Evolutionary conservation across 2,329 filamentous ascomycete species (phyloP).

Genomic region (Clarireedia monteithiana): DNA sequence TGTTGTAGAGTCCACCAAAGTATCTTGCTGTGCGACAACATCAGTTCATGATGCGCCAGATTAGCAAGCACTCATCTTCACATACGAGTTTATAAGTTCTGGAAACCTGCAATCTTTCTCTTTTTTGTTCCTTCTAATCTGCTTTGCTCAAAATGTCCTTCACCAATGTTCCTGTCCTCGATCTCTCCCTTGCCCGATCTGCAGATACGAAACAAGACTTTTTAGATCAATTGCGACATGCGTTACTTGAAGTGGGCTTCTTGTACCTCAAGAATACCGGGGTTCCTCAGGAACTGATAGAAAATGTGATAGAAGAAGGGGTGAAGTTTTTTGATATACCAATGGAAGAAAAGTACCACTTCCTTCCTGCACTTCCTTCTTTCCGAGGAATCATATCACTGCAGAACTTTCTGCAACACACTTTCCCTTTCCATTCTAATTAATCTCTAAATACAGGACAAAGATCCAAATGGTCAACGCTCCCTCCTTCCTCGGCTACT

Average conservation of each 20-base stretch:
- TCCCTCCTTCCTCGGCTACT: constrained; percentile 64
- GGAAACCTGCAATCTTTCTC: background rate
- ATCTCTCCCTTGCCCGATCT: constrained; percentile 58
- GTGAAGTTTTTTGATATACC: constrained; percentile 72
- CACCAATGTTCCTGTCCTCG: constrained; percentile 67
- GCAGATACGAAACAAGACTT: constrained; percentile 64
- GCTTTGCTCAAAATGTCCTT: constrained; percentile 39
- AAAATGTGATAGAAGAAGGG: constrained; percentile 59
- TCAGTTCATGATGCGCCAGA: too few relatives aligned
- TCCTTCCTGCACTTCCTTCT: background rate
- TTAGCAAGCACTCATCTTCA: background rate
- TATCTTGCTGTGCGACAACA: background rate
- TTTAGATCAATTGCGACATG: constrained; percentile 61
- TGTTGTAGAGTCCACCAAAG: background rate
- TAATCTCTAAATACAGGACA: constrained; percentile 22
- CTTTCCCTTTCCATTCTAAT: background rate
- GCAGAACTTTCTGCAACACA: too few relatives aligned
- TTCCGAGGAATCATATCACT: too few relatives aligned
- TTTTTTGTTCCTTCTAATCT: background rate
- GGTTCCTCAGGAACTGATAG: constrained; percentile 57
- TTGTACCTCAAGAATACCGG: constrained; percentile 77
- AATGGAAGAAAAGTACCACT: constrained; percentile 58
- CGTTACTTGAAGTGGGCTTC: constrained; percentile 81
- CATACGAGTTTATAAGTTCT: too few relatives aligned
- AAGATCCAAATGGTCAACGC: constrained; percentile 69